Evolutionary conservation across 352 stramenopile species (phyloP).

Genomic region (Elongisporangium anandrum): DNA sequence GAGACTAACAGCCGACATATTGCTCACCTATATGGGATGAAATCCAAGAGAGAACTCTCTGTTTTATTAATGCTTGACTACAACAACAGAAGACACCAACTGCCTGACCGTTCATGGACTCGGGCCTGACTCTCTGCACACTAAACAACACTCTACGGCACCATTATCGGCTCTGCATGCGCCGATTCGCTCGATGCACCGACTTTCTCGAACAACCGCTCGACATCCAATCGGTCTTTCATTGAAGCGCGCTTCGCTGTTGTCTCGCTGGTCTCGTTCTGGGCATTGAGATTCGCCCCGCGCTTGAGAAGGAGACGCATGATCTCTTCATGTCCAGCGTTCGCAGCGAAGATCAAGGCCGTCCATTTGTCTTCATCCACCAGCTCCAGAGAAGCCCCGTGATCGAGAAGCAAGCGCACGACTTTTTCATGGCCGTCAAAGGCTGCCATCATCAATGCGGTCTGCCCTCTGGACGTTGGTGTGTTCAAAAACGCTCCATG

Average conservation of each 20-base stretch:
- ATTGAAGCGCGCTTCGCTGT: not conserved
- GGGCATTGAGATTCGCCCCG: not conserved
- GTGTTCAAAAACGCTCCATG: conserved; percentile 52
- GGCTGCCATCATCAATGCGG: conserved; percentile 68
- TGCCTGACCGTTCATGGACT: not conserved
- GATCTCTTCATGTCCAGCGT: conserved; percentile 36
- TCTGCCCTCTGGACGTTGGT: conserved; percentile 42
- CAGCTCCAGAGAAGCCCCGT: conserved; percentile 61
- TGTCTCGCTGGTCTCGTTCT: not conserved
- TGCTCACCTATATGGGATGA: too few relatives aligned
- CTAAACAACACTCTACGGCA: not conserved
- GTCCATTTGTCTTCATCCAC: conserved; percentile 80
- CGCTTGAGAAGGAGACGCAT: conserved; percentile 1
- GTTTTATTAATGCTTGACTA: not conserved
- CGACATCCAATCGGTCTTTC: not conserved
- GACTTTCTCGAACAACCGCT: not conserved
- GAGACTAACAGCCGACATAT: too few relatives aligned
- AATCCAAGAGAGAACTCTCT: too few relatives aligned
- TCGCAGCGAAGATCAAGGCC: conserved; percentile 71
- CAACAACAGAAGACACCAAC: not conserved
- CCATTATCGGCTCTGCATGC: not conserved
- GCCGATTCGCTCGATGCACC: too few relatives aligned
- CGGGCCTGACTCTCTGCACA: not conserved
- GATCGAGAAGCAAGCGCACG: conserved; percentile 67
- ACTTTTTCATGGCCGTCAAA: conserved; percentile 49